phyloP scores from a whole-genome alignment of 345 rosid species.

The Mangifera indica region DNA sequence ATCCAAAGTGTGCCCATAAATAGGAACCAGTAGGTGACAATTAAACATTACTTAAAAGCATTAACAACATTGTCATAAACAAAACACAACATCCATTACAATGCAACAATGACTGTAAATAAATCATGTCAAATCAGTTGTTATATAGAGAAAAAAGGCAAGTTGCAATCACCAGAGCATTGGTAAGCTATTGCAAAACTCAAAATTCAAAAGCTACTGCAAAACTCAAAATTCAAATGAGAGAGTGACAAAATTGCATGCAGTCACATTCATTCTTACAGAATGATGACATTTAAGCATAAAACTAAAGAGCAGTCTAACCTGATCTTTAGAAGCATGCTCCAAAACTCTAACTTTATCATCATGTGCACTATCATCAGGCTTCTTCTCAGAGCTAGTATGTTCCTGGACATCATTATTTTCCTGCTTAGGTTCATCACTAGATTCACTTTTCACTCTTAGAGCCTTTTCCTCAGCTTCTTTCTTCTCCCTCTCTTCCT shows the following conservation, averaged over 20 bases:
- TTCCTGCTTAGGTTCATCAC: constrained; percentile 36
- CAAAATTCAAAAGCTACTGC: background rate
- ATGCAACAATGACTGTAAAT: background rate
- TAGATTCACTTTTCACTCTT: constrained; percentile 33
- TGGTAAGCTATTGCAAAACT: background rate
- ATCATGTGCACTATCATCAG: constrained; percentile 27
- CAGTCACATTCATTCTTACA: background rate
- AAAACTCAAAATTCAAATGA: background rate
- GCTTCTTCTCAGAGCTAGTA: constrained; percentile 31
- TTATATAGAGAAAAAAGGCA: background rate
- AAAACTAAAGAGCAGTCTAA: constrained; percentile 20
- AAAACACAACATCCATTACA: background rate
- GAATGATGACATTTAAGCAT: background rate
- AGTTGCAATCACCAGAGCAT: background rate
- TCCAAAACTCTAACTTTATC: constrained; percentile 51
- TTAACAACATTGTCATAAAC: background rate
- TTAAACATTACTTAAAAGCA: background rate
- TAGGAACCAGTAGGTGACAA: background rate
- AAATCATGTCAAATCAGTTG: background rate
- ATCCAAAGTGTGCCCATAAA: background rate
- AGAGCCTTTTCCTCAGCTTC: constrained; percentile 66
- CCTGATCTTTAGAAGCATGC: constrained; percentile 63
- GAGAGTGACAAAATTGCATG: background rate
- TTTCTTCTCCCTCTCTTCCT: constrained; percentile 66
- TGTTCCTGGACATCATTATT: constrained; percentile 32